Evolutionary conservation across 306 rosid species (phyloP).

Genomic region (Begonia fuchsioides): DNA sequence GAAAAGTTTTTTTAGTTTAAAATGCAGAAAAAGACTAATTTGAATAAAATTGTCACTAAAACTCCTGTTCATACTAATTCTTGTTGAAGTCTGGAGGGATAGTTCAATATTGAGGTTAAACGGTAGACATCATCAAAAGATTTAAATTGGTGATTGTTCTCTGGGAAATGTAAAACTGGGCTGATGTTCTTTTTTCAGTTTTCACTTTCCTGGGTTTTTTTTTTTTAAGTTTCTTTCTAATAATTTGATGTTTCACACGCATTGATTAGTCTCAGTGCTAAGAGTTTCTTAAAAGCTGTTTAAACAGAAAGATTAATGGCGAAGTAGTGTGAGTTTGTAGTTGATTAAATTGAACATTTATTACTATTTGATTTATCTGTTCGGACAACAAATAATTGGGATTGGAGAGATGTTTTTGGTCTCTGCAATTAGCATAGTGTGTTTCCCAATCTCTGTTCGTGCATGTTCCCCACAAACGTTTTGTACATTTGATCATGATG

Average conservation of each 20-base stretch:
- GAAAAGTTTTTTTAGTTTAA: too few relatives aligned
- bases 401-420: too few relatives aligned
- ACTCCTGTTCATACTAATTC: neutral
- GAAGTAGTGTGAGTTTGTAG: too few relatives aligned
- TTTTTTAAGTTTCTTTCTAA: neutral
- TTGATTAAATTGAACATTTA: too few relatives aligned
- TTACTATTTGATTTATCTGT: neutral
- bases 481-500: conserved; percentile 26
- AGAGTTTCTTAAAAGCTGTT: too few relatives aligned
- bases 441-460: conserved; percentile 23
- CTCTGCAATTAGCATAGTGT: neutral
- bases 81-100: neutral
- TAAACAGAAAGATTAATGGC: too few relatives aligned
- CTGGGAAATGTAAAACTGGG: conserved; percentile 7
- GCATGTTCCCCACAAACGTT: conserved; percentile 58
- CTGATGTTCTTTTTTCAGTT: too few relatives aligned
- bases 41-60: too few relatives aligned
- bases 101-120: neutral
- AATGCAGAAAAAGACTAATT: too few relatives aligned
- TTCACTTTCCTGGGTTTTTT: conserved; percentile 3
- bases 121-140: neutral
- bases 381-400: too few relatives aligned
- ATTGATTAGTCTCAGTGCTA: too few relatives aligned
- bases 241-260: too few relatives aligned
- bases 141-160: conserved; percentile 18